These are phyloP conservation scores for Oryza punctata DNA, from an alignment of 176 grass and related monocot genomes.

Conservation along the genomic window DNA sequence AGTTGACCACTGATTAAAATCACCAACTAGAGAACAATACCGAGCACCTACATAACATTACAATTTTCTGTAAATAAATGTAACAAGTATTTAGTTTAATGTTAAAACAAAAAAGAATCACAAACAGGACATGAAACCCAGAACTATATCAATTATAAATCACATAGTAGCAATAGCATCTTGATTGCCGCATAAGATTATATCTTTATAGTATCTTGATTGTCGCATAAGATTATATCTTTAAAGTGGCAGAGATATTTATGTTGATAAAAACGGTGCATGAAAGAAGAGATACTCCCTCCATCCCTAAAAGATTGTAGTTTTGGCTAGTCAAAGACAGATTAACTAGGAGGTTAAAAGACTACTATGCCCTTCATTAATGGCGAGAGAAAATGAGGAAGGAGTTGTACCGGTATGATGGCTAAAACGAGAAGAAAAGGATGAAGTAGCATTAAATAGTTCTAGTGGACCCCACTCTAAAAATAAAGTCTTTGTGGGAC, in stretches of 20 bases:
- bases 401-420: too few relatives aligned
- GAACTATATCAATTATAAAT: constrained; percentile 22
- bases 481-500: too few relatives aligned
- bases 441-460: too few relatives aligned
- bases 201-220: constrained; percentile 21
- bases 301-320: too few relatives aligned
- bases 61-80: constrained; percentile 29
- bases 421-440: too few relatives aligned
- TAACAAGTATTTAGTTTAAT: constrained; percentile 14
- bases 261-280: constrained; percentile 8
- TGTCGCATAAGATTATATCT: constrained; percentile 17
- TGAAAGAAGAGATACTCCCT: not conserved
- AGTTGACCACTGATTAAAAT: constrained; percentile 84
- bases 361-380: too few relatives aligned
- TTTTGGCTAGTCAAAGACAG: too few relatives aligned
- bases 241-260: not conserved
- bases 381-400: too few relatives aligned
- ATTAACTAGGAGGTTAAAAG: too few relatives aligned
- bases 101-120: constrained; percentile 18
- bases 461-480: too few relatives aligned
- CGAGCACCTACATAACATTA: constrained; percentile 66
- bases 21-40: constrained; percentile 87
- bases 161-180: constrained; percentile 15
- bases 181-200: not conserved
- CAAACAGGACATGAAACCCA: constrained; percentile 7